Percentiles rank a stretch among this genome's conserved stretches.
phyloP scores from a whole-genome alignment of 202 grass and related monocot species.

The Dendrocalamus latiflorus region DNA sequence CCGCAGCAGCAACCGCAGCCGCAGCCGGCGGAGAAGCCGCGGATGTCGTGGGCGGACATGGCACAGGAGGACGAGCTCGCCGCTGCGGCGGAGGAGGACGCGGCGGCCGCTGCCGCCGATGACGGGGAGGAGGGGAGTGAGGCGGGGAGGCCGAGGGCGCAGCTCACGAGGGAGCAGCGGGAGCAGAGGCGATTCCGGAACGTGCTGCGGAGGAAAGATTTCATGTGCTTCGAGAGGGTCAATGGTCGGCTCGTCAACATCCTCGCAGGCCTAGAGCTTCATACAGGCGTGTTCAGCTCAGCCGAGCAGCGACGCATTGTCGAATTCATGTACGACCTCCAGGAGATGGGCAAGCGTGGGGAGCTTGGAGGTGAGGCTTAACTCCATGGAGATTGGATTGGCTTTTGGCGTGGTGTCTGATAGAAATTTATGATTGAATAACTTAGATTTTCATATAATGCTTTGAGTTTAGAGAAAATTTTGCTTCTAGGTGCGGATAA shows the following conservation, averaged over 20 bases:
- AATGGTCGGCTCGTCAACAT: slow-evolving; percentile 52
- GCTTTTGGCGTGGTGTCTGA: background rate
- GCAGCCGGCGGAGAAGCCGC: slow-evolving; percentile 31
- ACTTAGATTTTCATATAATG: background rate
- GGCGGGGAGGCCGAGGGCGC: slow-evolving; percentile 31
- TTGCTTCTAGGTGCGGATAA: background rate
- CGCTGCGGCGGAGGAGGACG: slow-evolving; percentile 41
- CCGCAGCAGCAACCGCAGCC: too few species aligned
- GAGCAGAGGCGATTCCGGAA: slow-evolving; percentile 51
- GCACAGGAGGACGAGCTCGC: slow-evolving; percentile 81
- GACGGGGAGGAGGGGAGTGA: slow-evolving; percentile 34
- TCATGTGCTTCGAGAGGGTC: slow-evolving; percentile 55
- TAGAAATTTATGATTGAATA: background rate
- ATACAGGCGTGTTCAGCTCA: slow-evolving; percentile 53
- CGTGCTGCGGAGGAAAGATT: slow-evolving; percentile 57
- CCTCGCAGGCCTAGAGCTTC: slow-evolving; percentile 74
- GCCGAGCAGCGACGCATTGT: slow-evolving; percentile 75
- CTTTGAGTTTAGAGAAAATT: background rate
- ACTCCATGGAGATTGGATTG: background rate
- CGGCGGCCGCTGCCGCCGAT: slow-evolving; percentile 25
- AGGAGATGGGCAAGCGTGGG: slow-evolving; percentile 51
- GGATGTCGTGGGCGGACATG: slow-evolving; percentile 97
- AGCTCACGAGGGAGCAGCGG: slow-evolving; percentile 62
- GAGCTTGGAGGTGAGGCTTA: slow-evolving; percentile 69
- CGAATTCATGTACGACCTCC: slow-evolving; percentile 47